phyloP scores from a whole-genome alignment of 495 filamentous ascomycete genomes.

The Aspergillus affinis region DNA sequence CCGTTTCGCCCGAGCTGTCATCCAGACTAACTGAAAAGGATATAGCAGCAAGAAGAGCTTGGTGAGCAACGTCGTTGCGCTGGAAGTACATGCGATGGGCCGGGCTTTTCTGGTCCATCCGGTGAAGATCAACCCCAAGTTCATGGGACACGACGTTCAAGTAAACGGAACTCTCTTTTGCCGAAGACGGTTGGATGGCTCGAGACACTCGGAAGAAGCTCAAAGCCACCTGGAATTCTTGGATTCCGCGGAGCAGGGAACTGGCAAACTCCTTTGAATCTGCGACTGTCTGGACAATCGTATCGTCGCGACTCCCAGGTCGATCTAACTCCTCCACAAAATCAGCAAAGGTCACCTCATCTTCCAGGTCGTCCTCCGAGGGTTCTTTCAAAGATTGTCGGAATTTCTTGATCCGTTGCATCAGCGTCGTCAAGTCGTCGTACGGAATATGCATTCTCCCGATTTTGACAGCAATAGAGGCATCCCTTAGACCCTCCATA shows the following conservation, averaged over 20 bases:
- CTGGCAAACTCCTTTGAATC: slow-evolving; percentile 92
- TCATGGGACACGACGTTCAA: slow-evolving; percentile 94
- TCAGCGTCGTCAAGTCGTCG: slow-evolving; percentile 73
- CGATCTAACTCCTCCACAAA: slow-evolving; percentile 76
- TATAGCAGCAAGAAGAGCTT: slow-evolving; percentile 88
- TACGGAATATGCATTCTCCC: slow-evolving; percentile 87
- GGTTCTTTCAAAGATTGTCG: slow-evolving; percentile 30
- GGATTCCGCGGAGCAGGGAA: slow-evolving; percentile 86
- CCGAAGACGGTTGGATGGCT: slow-evolving; percentile 63
- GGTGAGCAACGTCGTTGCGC: slow-evolving; percentile 86
- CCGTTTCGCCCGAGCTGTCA: slow-evolving; percentile 78
- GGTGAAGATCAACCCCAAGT: slow-evolving; percentile 87
- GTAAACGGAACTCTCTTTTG: slow-evolving; percentile 66
- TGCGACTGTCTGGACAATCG: slow-evolving; percentile 79
- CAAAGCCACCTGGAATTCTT: slow-evolving; percentile 93
- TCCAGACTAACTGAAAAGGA: slow-evolving; percentile 90
- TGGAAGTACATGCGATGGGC: slow-evolving; percentile 99
- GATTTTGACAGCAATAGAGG: slow-evolving; percentile 85
- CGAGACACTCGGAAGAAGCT: slow-evolving; percentile 89
- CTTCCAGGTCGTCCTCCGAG: slow-evolving; percentile 39
- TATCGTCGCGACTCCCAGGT: slow-evolving; percentile 70
- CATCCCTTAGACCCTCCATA: slow-evolving; percentile 83
- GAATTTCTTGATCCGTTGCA: slow-evolving; percentile 48
- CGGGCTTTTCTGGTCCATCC: slow-evolving; percentile 88
- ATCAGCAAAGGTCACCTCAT: slow-evolving; percentile 67